Base-by-base conservation (phyloP, 176 grass and related monocot genomes). In the Raddia guianensis region DNA sequence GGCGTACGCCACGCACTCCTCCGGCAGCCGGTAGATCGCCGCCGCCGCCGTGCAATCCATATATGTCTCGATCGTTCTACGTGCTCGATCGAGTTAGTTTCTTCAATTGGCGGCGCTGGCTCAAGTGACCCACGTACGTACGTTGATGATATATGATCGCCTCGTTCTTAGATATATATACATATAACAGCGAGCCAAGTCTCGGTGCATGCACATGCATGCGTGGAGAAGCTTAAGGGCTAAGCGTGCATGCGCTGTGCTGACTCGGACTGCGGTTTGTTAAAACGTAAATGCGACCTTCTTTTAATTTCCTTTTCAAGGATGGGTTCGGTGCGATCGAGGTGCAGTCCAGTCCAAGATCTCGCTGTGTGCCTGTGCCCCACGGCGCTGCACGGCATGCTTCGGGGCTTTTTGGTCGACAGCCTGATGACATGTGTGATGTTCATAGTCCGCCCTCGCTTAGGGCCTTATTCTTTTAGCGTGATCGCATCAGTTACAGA, bases 1-100 rank as follows among this genome's bases (percentile, higher is more conserved):
- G 49, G 90, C 88, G 65, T 87, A 84, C 54, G 92, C 76, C 18
- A 98, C 71, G 75, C 95, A 98, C 45, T 87, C 86, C 86, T 91
- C 92, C 34, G 92, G 92, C 9, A 98, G 67, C 40, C 71, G 49
- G 79, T 76, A 49, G 51, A 98, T 94, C 45, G 60, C 66, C 63
- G 73, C 72, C 0, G n/a, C n/a, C n/a, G 46, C 84, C 40, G 48
- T 64, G 4, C 10, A 7, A 33, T 62, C 59, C 59, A 62, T 61
- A 10, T 16, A 5, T 27, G 27, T 27, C 27, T 27, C 27, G 27
- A 27, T 27, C 27, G 27, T 27, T 27, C 27, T 27, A 27, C 27
- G 27, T 27, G 27, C 27, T 27, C 27, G 27, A 27, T 27, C 27
- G 27, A 27, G 27, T 1, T 27, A 27, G 56, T 20, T 11, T 5